Evolutionary conservation across 805 yeast species (phyloP), one percentile per base, ranked within the genome.

Genomic region (Torulaspora indica): DNA sequence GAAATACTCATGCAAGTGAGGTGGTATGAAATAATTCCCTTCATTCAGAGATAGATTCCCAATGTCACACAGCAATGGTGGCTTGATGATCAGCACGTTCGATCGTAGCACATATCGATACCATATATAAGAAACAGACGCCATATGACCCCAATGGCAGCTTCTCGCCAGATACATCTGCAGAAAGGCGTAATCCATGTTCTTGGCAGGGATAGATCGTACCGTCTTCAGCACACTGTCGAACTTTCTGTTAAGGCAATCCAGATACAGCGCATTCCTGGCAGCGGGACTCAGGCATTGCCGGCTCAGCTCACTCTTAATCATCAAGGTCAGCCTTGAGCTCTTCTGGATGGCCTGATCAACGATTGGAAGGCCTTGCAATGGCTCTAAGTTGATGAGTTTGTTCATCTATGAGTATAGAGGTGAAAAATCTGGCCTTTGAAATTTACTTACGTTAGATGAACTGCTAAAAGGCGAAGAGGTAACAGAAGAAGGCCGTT

Each of bases 111-210:
- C 63, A 40, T 51, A 63, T 36, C 53, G 53, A 39, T 61, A 48
- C 66, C 66, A 63, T 9, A 63, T 49, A 35, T 47, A 53, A 9
- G 53, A 49, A 3, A 61, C 52, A 1, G 62, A 54, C 9, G 46
- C 50, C 15, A 52, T 48, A 45, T 62, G 63, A 1, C 60, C 63
- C 54, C 56, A 55, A 14, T 55, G 52, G 14, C 60, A 57, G 37
- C 62, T 52, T 35, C 48, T 51, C 1, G 53, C 45, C 23, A 62
- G 38, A 18, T 45, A 58, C 5, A 56, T 17, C 25, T 57, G 57
- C 43, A 62, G 29, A 37, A 60, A 51, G 1, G 48, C 31, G 34
- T 54, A 54, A 29, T 62, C 64, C 53, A 60, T 44, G 8, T 51
- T 56, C 5, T 43, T 38, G 6, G 40, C 35, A 2, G 63, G 56